Percentiles rank a stretch among this genome's conserved stretches.
Evolutionary conservation across 306 rosid species (phyloP).

Genomic region (Leucaena leucocephala): DNA sequence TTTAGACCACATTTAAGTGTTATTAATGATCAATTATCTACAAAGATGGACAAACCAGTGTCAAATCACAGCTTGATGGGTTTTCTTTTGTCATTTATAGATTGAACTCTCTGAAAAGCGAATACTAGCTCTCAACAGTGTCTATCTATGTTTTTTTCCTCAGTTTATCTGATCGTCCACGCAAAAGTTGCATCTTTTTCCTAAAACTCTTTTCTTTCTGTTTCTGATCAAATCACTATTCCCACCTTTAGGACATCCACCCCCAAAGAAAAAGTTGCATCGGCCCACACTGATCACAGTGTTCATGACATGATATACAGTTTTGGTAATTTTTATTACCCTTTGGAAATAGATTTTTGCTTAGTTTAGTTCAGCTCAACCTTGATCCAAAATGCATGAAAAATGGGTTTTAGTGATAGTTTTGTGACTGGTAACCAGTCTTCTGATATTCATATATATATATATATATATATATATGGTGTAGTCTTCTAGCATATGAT

Average conservation of each 20-base stretch:
- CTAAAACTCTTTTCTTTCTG: not conserved
- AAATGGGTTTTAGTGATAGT: not conserved
- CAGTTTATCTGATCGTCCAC: constrained; percentile 2
- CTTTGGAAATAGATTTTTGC: not conserved
- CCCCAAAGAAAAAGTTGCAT: not conserved
- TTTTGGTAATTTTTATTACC: not conserved
- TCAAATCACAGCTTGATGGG: constrained; percentile 27
- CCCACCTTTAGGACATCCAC: not conserved
- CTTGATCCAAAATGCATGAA: not conserved
- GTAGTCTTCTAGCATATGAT: not conserved
- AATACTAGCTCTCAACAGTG: constrained; percentile 22
- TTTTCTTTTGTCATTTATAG: constrained; percentile 34
- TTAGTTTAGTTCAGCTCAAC: not conserved
- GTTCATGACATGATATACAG: not conserved
- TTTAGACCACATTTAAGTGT: constrained; percentile 43
- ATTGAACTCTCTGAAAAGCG: constrained; percentile 31
- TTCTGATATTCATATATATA: too few species aligned
- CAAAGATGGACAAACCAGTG: constrained; percentile 12
- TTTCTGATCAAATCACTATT: not conserved
- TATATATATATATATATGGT: too few species aligned
- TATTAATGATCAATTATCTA: constrained; percentile 16
- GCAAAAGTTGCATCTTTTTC: not conserved
- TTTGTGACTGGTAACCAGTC: not conserved
- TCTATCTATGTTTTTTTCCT: not conserved
- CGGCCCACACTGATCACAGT: not conserved